Conservation (phyloP, 148 eudicot genomes). For the Vaccinium macrocarpon region DNA sequence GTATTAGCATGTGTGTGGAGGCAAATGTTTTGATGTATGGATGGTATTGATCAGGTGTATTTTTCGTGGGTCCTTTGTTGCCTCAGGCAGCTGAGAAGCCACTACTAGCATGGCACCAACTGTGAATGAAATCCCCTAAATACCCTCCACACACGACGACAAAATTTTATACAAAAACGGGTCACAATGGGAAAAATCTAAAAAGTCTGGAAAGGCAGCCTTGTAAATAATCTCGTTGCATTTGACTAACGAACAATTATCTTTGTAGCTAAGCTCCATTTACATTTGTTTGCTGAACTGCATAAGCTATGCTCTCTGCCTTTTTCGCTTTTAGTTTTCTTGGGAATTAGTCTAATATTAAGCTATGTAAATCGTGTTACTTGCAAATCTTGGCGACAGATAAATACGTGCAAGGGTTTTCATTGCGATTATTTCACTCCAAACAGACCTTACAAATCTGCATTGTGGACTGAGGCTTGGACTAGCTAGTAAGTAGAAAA, state of each 20-base stretch:
- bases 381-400: constrained; percentile 38
- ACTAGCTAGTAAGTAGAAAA: constrained; percentile 69
- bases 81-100: background rate
- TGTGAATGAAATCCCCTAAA: too few relatives aligned
- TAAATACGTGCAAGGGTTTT: constrained; percentile 96
- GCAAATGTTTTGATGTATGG: background rate
- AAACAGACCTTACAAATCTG: constrained; percentile 75
- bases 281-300: background rate
- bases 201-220: too few relatives aligned
- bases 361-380: background rate
- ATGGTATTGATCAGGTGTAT: background rate
- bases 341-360: background rate
- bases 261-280: background rate
- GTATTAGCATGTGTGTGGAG: background rate
- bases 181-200: too few relatives aligned
- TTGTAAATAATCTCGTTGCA: constrained; percentile 32
- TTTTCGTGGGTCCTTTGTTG: constrained; percentile 16
- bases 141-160: too few relatives aligned
- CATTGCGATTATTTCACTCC: constrained; percentile 90
- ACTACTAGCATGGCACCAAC: too few relatives aligned
- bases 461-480: constrained; percentile 99
- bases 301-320: background rate
- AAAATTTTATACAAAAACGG: too few relatives aligned
- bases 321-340: background rate
- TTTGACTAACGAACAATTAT: background rate